Percentiles rank a stretch among this genome's conserved stretches.
Evolutionary conservation across 768 basidiomycete species (phyloP).

Genomic region (Collybia sp.): DNA sequence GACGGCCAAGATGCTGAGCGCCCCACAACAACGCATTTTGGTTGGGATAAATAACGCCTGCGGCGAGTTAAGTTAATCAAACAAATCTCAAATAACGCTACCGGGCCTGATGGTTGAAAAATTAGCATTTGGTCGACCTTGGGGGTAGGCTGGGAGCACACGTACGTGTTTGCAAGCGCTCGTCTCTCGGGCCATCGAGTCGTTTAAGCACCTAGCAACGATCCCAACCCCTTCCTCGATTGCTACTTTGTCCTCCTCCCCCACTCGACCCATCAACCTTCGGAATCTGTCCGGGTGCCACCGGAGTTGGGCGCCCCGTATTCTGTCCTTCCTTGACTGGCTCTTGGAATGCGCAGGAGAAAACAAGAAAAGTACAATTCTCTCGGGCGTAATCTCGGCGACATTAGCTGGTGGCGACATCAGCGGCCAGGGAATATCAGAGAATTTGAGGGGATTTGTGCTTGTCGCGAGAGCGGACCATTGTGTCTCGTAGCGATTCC

Average conservation of each 20-base stretch:
- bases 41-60: too few relatives aligned
- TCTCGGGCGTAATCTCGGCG: constrained; percentile 49
- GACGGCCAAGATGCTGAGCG: too few relatives aligned
- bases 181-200: constrained; percentile 44
- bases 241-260: constrained; percentile 40
- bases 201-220: constrained; percentile 65
- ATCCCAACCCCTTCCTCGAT: constrained; percentile 65
- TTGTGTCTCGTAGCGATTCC: constrained; percentile 58
- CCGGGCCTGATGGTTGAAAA: background rate
- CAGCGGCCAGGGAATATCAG: constrained; percentile 70
- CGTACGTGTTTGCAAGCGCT: constrained; percentile 6
- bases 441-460: constrained; percentile 50
- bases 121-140: background rate
- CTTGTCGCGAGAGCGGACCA: constrained; percentile 51
- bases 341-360: constrained; percentile 59
- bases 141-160: too few relatives aligned
- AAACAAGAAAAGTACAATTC: constrained; percentile 57
- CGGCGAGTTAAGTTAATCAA: too few relatives aligned
- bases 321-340: constrained; percentile 58
- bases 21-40: too few relatives aligned
- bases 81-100: background rate
- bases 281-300: constrained; percentile 84
- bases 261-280: constrained; percentile 48
- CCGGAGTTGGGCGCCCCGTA: constrained; percentile 60
- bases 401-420: constrained; percentile 32